Conservation (phyloP, 768 basidiomycete genomes). For the Russula dissimulans region DNA sequence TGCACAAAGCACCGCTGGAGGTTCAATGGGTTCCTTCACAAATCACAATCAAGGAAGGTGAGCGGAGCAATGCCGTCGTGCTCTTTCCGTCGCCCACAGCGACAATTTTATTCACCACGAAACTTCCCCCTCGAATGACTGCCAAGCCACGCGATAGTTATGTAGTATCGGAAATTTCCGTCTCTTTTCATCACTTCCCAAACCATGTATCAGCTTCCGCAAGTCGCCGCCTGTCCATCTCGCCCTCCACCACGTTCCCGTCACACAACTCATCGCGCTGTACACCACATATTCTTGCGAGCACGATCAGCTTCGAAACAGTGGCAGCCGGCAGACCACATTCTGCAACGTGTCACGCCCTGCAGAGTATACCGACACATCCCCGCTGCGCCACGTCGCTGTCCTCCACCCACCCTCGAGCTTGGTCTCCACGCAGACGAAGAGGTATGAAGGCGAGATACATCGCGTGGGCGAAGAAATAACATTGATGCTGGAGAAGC, state of each 20-base stretch:
- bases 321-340: constrained; percentile 13
- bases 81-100: too few relatives aligned
- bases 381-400: constrained; percentile 17
- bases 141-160: constrained; percentile 13
- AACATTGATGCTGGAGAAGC: constrained; percentile 19
- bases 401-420: constrained; percentile 4
- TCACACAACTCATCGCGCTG: constrained; percentile 14
- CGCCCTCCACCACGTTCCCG: constrained; percentile 10
- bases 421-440: constrained; percentile 1
- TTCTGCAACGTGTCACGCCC: constrained; percentile 14
- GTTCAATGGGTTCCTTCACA: too few relatives aligned
- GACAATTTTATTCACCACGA: too few relatives aligned
- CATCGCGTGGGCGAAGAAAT: constrained; percentile 18
- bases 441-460: constrained; percentile 11
- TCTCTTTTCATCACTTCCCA: constrained; percentile 16
- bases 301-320: constrained; percentile 9
- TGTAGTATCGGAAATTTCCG: constrained; percentile 2
- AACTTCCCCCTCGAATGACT: neutral
- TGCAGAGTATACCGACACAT: constrained; percentile 16
- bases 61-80: too few relatives aligned
- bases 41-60: too few relatives aligned
- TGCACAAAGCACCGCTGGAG: too few relatives aligned
- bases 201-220: neutral
- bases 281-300: constrained; percentile 15
- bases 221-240: constrained; percentile 2